Evolutionary conservation across 164 flowering plant species (phyloP), one percentile per base, ranked within the genome.

Genomic region (Vitis labrusca): DNA sequence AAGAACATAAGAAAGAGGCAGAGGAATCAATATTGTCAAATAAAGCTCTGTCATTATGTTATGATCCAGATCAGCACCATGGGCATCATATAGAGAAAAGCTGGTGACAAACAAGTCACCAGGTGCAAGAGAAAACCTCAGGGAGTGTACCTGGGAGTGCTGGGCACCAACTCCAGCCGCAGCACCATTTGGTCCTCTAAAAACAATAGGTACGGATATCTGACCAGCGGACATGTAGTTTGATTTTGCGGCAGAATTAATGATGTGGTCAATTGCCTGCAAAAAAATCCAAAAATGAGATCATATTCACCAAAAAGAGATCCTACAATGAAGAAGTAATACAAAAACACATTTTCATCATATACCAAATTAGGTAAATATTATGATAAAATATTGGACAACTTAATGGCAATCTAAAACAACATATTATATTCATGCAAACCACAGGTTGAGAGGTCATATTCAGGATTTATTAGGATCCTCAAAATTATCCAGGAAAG

Each of bases 131-230:
- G n/a, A 12, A 61, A 23, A 16, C 61, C 19, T 9, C 13, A 7
- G 9, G n/a, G 37, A 48, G 10, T 52, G 64, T 70, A 93, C 99
- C 84, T 93, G 99, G 17, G 98, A 96, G 76, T 96, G 99, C 70
- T 96, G 99, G 37, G 99, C 99, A 77, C 95, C 99, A 84, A 96
- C 99, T 72, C 99, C 99, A 71, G 98, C 94, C 71, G 99, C 99
- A 74, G 97, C 97, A 64, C 99, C 98, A 84, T 96, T 96, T 59
- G 98, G 98, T 48, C 97, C 99, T 83, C 99, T 88, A 68, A 96
- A 96, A 67, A 93, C 99, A 74, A 96, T 92, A 10, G 99, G 98
- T 12, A 93, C 99, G 51, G 73, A 48, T 63, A 96, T 83, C 67
- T 89, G 92, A 29, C 97, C 97, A 71, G 97, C 90, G 69, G 99